Evolutionary conservation across 345 rosid species (phyloP), one percentile per base, ranked within the genome.

Genomic region (Angophora floribunda): DNA sequence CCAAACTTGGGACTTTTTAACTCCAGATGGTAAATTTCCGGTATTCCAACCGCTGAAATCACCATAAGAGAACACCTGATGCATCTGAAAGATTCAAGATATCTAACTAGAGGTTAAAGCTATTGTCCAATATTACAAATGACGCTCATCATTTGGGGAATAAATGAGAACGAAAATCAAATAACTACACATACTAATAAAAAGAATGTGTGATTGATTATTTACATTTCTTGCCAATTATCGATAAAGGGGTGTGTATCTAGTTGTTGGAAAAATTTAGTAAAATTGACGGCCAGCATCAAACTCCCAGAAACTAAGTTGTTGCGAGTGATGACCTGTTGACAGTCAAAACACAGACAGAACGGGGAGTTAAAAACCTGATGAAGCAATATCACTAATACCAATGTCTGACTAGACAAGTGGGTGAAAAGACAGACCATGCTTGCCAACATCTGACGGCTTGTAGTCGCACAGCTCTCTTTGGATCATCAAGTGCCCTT

Each of bases 401-500:
- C 84, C 4, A 41, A 75, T 75, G 49, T 45, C 84, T 41, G 13
- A 41, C 49, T 41, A 75, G 49, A 75, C 28, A 41, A 75, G 49
- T 75, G 49, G 82, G 28, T 75, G 41, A 75, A 75, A 41, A 19
- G 80, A 41, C 47, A 89, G 87, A 97, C 99, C 99, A 96, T 82
- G 97, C 95, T 89, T 93, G 97, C 86, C 95, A 92, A 91, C 99
- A 95, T 93, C 90, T 93, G 70, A 94, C 93, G 53, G 99, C 98
- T 93, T 97, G 98, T 90, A 86, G 91, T 55, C 99, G 97, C 88
- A 97, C 99, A 49, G 89, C 93, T 82, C 98, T 93, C 93, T 97
- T 97, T 10, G 95, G 95, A 90, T 97, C 99, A 90, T 96, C 98
- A 7, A 95, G 95, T 59, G 96, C 95, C 90, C 90, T 93, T 41